Evolutionary conservation across 1,284 basidiomycete species (phyloP).

Genomic region (Sanghuangporus baumii): DNA sequence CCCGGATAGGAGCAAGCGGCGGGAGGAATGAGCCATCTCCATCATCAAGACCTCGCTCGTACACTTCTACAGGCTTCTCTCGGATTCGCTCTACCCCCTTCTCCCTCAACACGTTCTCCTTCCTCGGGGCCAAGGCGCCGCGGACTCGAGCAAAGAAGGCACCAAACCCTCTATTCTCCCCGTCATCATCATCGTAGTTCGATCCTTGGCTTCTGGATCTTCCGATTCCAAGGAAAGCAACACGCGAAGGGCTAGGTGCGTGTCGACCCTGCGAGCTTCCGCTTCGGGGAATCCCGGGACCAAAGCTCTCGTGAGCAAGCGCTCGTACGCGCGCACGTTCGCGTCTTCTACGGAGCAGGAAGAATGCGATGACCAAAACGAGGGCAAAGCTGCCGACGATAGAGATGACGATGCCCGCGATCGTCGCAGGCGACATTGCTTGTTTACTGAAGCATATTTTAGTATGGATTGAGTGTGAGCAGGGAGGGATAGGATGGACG

Average conservation of each 20-base stretch:
- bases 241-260: slow-evolving; percentile 6
- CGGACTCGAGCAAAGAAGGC: not conserved
- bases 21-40: not conserved
- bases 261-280: not conserved
- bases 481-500: no score
- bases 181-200: not conserved
- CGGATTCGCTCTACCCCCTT: not conserved
- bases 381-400: not conserved
- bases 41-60: not conserved
- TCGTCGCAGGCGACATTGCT: not conserved
- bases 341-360: slow-evolving; percentile 1
- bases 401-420: slow-evolving; percentile 5
- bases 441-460: not conserved
- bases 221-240: not conserved
- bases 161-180: not conserved
- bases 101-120: not conserved
- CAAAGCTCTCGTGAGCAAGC: slow-evolving; percentile 12
- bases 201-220: not conserved
- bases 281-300: not conserved
- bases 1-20: not conserved
- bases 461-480: not conserved
- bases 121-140: not conserved
- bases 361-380: slow-evolving; percentile 4
- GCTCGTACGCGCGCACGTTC: not conserved
- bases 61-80: not conserved